A percentile compares a stretch with the other conserved stretches of the same genome.
Conservation (phyloP, 2,329 filamentous ascomycete species). For the Phyllosticta citriasiana region DNA sequence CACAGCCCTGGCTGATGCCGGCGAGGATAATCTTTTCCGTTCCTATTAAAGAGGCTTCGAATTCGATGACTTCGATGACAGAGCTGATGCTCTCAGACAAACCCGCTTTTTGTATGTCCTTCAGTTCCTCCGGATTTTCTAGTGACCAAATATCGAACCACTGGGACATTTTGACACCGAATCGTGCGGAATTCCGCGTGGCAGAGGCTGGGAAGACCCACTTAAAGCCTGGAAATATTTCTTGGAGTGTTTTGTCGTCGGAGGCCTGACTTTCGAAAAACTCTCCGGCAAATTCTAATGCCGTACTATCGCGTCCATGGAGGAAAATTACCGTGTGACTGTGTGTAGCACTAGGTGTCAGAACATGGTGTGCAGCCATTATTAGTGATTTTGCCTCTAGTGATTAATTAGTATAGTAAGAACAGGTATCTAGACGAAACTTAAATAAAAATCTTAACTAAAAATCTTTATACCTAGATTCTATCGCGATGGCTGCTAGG, state of each 20-base stretch:
- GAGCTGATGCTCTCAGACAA: conserved; percentile 14
- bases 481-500: no score
- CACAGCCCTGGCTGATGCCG: conserved; percentile 15
- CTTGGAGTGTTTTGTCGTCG: conserved; percentile 19
- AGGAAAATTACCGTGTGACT: conserved; percentile 36
- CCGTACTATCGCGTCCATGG: conserved; percentile 33
- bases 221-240: conserved; percentile 25
- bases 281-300: conserved; percentile 29
- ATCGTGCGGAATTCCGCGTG: conserved; percentile 15
- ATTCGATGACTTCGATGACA: conserved; percentile 14
- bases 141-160: conserved; percentile 30
- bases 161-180: conserved; percentile 22
- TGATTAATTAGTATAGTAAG: not conserved
- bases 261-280: conserved; percentile 28
- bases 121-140: conserved; percentile 18
- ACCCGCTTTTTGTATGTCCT: conserved; percentile 16
- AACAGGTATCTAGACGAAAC: no score
- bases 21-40: conserved; percentile 11
- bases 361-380: not conserved
- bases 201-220: conserved; percentile 29
- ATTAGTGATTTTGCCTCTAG: not conserved
- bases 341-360: not conserved
- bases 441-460: no score
- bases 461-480: no score
- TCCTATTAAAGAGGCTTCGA: conserved; percentile 15